These are phyloP conservation scores for Ulota crispa DNA, from an alignment of 225 moss, liverwort and hornwort genomes.

Conservation along the genomic window DNA sequence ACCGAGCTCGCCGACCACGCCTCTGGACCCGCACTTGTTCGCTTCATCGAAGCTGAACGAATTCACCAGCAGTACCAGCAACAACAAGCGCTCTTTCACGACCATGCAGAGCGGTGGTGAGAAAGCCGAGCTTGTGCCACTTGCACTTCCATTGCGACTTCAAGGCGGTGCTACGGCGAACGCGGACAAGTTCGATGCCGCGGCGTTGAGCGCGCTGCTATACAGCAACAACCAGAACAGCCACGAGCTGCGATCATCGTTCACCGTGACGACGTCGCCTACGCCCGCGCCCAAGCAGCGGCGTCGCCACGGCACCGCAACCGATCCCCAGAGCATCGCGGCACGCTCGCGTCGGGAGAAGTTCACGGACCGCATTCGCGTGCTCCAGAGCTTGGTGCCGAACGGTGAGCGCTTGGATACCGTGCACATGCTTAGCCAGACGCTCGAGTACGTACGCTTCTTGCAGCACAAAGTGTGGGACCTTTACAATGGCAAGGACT, in stretches of 20 bases:
- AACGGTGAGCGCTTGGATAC: conserved; percentile 97
- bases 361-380: conserved; percentile 94
- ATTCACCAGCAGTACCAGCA: conserved; percentile 4
- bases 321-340: conserved; percentile 69
- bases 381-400: conserved; percentile 87
- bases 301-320: conserved; percentile 64
- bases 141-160: background rate
- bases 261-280: background rate
- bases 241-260: conserved; percentile 25
- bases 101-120: conserved; percentile 33
- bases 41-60: conserved; percentile 40
- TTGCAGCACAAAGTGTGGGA: conserved; percentile 98
- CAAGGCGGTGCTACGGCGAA: conserved; percentile 17
- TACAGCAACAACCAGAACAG: conserved; percentile 46
- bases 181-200: conserved; percentile 57
- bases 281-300: conserved; percentile 43
- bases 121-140: background rate
- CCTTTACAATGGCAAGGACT: conserved; percentile 83
- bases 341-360: conserved; percentile 90
- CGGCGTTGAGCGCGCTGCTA: conserved; percentile 51
- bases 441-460: conserved; percentile 91
- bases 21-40: conserved; percentile 53
- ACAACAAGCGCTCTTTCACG: conserved; percentile 45
- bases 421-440: conserved; percentile 97
- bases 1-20: conserved; percentile 57